A percentile compares a stretch with the other conserved stretches of the same genome.
These are phyloP conservation scores for Leccinum subatratum DNA, from an alignment of 1,284 basidiomycete species.

Conservation along the genomic window DNA sequence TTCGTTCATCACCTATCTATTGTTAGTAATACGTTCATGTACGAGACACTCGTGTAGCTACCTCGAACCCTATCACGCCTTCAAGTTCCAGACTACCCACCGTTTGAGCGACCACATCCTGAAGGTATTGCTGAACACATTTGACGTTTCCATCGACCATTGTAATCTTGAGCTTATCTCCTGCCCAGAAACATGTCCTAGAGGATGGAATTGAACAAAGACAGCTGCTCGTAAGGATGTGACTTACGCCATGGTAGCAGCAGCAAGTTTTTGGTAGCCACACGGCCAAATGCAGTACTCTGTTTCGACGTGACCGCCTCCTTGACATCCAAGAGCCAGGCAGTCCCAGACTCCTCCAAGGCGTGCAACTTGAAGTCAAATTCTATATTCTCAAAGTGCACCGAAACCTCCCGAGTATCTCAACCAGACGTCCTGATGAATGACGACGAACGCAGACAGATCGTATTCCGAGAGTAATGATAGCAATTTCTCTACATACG, in stretches of 20 bases:
- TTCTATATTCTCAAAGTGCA: constrained; percentile 72
- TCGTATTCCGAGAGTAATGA: constrained; percentile 77
- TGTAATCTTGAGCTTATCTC: constrained; percentile 66
- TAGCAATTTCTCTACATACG: constrained; percentile 58
- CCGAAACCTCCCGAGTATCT: constrained; percentile 90
- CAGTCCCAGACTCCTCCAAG: constrained; percentile 76
- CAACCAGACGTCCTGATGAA: constrained; percentile 36
- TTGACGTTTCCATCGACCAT: constrained; percentile 46
- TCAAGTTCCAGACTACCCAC: constrained; percentile 74
- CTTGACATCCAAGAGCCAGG: constrained; percentile 76
- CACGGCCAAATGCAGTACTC: constrained; percentile 86
- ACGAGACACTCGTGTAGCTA: constrained; percentile 29
- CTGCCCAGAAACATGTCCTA: constrained; percentile 85
- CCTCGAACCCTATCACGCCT: constrained; percentile 87
- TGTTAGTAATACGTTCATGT: constrained; percentile 8
- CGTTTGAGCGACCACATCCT: constrained; percentile 64
- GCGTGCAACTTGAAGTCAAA: constrained; percentile 74
- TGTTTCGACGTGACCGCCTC: constrained; percentile 62
- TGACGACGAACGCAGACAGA: constrained; percentile 73
- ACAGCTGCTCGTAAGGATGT: background rate
- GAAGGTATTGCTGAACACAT: constrained; percentile 79
- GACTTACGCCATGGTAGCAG: constrained; percentile 81
- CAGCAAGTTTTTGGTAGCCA: constrained; percentile 85
- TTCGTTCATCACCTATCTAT: constrained; percentile 85
- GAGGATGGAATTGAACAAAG: constrained; percentile 20